These are phyloP conservation scores for Inga oerstediana DNA, from an alignment of 306 rosid species.

Conservation along the genomic window DNA sequence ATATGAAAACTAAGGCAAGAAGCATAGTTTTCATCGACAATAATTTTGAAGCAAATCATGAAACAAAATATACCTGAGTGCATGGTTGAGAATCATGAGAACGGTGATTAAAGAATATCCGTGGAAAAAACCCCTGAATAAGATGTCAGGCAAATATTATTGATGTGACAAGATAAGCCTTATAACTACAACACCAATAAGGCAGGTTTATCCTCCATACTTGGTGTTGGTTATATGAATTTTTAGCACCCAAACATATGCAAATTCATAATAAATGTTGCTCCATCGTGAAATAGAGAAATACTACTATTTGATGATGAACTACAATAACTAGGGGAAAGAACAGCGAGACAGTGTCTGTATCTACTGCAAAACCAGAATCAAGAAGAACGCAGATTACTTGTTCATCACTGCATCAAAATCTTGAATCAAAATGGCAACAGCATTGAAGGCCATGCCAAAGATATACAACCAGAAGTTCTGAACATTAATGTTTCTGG, in stretches of 20 bases:
- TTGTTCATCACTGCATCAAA: constrained; percentile 86
- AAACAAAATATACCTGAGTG: constrained; percentile 69
- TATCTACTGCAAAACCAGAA: constrained; percentile 35
- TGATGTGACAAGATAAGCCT: constrained; percentile 9
- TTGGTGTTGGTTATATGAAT: not conserved
- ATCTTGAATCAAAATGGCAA: constrained; percentile 93
- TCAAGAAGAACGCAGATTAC: constrained; percentile 50
- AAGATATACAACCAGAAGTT: constrained; percentile 95
- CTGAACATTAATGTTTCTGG: constrained; percentile 92
- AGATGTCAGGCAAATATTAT: constrained; percentile 30
- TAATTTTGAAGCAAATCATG: constrained; percentile 21
- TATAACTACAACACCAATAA: constrained; percentile 17
- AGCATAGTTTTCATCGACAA: constrained; percentile 20
- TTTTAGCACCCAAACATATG: constrained; percentile 18
- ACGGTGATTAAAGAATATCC: constrained; percentile 88
- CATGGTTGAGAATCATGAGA: constrained; percentile 93
- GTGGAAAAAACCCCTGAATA: constrained; percentile 87
- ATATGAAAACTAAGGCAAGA: constrained; percentile 19
- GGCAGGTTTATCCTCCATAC: not conserved
- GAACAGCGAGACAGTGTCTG: constrained; percentile 4
- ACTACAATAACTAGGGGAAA: constrained; percentile 13
- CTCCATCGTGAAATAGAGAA: constrained; percentile 26
- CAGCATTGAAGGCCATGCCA: constrained; percentile 90
- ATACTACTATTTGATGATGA: constrained; percentile 14
- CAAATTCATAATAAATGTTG: not conserved